Base-by-base conservation (phyloP, 2,329 filamentous ascomycete species). In the Microdochium paspali region DNA sequence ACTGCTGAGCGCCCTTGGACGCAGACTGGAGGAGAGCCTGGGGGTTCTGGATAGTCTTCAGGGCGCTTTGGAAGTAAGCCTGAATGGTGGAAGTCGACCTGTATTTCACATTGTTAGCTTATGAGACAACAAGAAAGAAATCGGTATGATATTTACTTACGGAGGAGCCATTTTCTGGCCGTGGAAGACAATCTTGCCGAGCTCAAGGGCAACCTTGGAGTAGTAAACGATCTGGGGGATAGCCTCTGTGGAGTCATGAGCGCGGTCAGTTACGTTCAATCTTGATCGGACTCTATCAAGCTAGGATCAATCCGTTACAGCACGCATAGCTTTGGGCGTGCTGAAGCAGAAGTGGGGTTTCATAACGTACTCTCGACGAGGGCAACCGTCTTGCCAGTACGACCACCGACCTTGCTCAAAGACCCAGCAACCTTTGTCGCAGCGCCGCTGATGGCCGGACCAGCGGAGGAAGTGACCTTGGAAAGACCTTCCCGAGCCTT, bases 151-250 rank as follows among this genome's bases (percentile, higher is more conserved):
- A 42, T 18, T n/a, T 40, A 75, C 90, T 82, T 86, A 98, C 93
- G 93, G 93, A 71, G 89, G 90, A 64, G 78, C 75, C 90, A 98
- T 96, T 74, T 86, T 87, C 71, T 91, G 90, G 67, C 82, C 84
- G 61, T 82, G 80, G 75, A 90, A 89, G 57, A 97, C 81, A 57
- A 96, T 78, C 79, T 87, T 95, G 65, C 79, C 79, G 51, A 97
- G 77, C 77, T 98, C 93, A 55, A 90, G 72, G 60, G 78, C 86
- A 64, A 97, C 91, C 67, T 83, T 87, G 62, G 85, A 83, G 77
- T 97, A 98, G 81, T 96, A 96, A 65, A 94, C 65, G 54, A 90
- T 84, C 53, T 84, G 83, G 58, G 93, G 93, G 58, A 90, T 80
- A 73, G 93, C 78, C 68, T 83, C 91, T 96, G 64, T n/a, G 47